Base-by-base conservation (phyloP, 2,329 filamentous ascomycete species). In the Pseudogymnoascus sp. region DNA sequence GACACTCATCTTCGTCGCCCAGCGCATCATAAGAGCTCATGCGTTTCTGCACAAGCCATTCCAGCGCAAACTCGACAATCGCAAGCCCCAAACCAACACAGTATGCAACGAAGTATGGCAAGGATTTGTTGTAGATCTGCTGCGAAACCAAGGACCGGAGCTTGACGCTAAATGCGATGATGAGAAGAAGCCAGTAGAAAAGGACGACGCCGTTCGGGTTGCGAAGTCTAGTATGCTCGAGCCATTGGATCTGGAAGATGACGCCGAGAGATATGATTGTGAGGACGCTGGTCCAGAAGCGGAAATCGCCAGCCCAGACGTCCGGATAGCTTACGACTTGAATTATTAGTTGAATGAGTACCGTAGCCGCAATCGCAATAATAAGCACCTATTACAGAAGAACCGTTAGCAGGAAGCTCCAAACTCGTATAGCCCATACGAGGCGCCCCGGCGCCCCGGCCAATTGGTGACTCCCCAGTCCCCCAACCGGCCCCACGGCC, bases 171-270 rank as follows among this genome's bases (percentile, higher is more conserved):
- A 84, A 85, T 8, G 81, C 81, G 68, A 89, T 81, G 63, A 88
- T 76, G 65, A 89, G 81, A 69, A 89, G 82, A 19, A 90, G 79
- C 88, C 88, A 91, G 77, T 87, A 91, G 71, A 90, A 85, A 61
- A 91, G 78, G 2, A 87, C 87, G 10, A 90, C 84, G 1, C 86
- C 87, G 72, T 90, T 90, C 6, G 88, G 82, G 69, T 88, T 85
- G 47, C 87, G 80, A 65, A 86, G 84, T 63, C 88, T 79, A 78
- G 81, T 86, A 72, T 91, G 87, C 72, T 91, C 88, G 65, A 84
- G 77, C 72, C 89, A 89, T 75, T 91, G 88, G 61, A 90, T 81
- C 59, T 77, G 76, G 70, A 83, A 86, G 35, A 90, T 82, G 61
- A 89, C 78, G n/a, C 76, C 77, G 60, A 90, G 77, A 13, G 87